These are phyloP conservation scores for Cryptococcus depauperatus DNA, from an alignment of 1,284 basidiomycete genomes.

Conservation along the genomic window DNA sequence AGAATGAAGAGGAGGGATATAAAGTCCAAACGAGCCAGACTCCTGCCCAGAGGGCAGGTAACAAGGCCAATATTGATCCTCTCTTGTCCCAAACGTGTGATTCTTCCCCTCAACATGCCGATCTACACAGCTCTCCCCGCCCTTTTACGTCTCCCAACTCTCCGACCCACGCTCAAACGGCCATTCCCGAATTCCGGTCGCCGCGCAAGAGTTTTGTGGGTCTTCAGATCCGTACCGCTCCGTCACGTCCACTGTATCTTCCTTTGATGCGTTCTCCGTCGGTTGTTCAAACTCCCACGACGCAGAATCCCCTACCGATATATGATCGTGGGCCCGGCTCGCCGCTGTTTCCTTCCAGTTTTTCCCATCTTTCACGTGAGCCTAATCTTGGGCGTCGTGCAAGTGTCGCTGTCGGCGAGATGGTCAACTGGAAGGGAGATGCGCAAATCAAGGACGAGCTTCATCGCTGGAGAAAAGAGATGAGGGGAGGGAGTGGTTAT, in stretches of 20 bases:
- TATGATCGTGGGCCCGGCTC: constrained; percentile 38
- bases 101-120: neutral
- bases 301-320: constrained; percentile 12
- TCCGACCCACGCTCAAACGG: neutral
- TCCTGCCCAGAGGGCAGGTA: constrained; percentile 20
- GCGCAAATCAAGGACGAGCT: neutral
- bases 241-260: constrained; percentile 3
- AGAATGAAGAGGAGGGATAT: constrained; percentile 14
- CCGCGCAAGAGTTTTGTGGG: constrained; percentile 35
- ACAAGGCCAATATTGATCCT: constrained; percentile 13
- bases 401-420: constrained; percentile 20
- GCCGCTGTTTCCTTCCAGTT: constrained; percentile 39
- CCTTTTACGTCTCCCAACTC: neutral
- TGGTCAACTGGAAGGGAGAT: neutral
- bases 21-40: too few relatives aligned
- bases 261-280: neutral
- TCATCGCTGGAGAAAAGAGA: constrained; percentile 3
- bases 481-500: too few relatives aligned
- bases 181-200: neutral
- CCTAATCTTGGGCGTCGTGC: constrained; percentile 39
- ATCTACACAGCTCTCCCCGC: constrained; percentile 1
- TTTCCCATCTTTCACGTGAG: constrained; percentile 30
- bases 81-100: constrained; percentile 3
- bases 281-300: neutral
- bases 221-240: constrained; percentile 35